phyloP scores from a whole-genome alignment of 768 basidiomycete genomes.

The Podaxis pistillaris region DNA sequence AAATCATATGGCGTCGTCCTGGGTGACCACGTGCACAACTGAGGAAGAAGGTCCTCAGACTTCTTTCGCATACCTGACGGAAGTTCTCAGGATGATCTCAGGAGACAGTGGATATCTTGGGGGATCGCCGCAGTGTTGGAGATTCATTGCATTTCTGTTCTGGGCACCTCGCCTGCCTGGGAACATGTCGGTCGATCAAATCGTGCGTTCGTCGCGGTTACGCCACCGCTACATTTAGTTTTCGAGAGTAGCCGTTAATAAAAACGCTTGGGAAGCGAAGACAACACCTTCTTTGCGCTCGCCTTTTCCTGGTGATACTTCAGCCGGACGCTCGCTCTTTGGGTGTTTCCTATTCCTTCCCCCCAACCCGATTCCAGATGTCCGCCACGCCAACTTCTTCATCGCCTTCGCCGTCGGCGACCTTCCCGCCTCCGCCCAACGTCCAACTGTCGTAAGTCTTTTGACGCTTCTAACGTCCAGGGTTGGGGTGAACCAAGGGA shows the following conservation, averaged over 20 bases:
- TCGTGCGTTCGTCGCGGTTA: neutral
- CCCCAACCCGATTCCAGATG: constrained; percentile 3
- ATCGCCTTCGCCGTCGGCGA: constrained; percentile 1
- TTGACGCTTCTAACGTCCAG: neutral
- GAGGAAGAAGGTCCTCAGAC: neutral
- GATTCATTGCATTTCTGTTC: neutral
- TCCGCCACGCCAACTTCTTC: constrained; percentile 3
- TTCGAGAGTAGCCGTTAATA: neutral
- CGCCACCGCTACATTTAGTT: constrained; percentile 9
- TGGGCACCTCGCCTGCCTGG: neutral
- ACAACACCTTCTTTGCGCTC: neutral
- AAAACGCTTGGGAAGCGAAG: neutral
- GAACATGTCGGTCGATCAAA: neutral
- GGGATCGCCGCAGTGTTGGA: neutral
- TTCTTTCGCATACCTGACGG: neutral
- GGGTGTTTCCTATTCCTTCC: neutral
- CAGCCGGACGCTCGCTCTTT: neutral
- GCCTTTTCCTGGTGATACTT: neutral
- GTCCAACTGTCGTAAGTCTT: constrained; percentile 29
- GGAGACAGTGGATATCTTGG: neutral
- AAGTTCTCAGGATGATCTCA: constrained; percentile 11
- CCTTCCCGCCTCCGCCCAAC: constrained; percentile 22
- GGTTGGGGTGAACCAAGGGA: neutral
- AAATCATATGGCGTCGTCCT: neutral
- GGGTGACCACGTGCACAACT: constrained; percentile 1